phyloP scores from a whole-genome alignment of 2,329 filamentous ascomycete species.

The Zasmidium cellare region DNA sequence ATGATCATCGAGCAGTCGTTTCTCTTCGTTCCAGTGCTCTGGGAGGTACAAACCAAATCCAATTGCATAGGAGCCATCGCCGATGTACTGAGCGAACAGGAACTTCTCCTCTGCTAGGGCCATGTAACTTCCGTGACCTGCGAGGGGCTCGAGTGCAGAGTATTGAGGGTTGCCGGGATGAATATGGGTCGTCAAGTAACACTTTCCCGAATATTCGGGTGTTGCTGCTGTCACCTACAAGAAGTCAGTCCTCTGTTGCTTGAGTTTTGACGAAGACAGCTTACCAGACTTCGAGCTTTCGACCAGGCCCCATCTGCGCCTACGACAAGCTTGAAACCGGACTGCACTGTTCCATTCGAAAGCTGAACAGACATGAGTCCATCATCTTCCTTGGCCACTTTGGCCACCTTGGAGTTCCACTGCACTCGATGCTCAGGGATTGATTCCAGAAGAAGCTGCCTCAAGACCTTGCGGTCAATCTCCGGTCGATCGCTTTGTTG shows the following conservation, averaged over 20 bases:
- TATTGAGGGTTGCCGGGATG: constrained; percentile 31
- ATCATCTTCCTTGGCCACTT: constrained; percentile 20
- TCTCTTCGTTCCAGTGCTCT: constrained; percentile 19
- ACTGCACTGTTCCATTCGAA: constrained; percentile 31
- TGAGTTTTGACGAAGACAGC: constrained; percentile 4
- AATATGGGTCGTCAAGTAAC: constrained; percentile 33
- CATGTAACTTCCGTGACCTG: constrained; percentile 32
- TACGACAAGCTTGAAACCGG: constrained; percentile 47
- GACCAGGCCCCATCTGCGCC: constrained; percentile 53
- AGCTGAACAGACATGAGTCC: constrained; percentile 29
- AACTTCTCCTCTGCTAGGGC: constrained; percentile 21
- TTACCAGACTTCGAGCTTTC: constrained; percentile 35
- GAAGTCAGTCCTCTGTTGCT: background rate
- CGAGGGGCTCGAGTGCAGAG: constrained; percentile 24
- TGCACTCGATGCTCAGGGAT: constrained; percentile 35
- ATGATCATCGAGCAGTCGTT: constrained; percentile 32
- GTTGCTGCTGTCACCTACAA: constrained; percentile 35
- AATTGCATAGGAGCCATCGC: constrained; percentile 25
- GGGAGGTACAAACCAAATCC: constrained; percentile 20
- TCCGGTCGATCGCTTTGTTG: constrained; percentile 39
- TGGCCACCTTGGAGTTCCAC: constrained; percentile 34
- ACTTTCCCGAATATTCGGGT: constrained; percentile 38
- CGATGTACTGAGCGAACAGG: constrained; percentile 21
- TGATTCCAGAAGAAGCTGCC: constrained; percentile 38
- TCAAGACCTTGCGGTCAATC: constrained; percentile 42